A percentile compares a stretch with the other conserved stretches of the same genome.
phyloP scores from a whole-genome alignment of 495 filamentous ascomycete genomes.

The Aspergillus incahuasiensis region DNA sequence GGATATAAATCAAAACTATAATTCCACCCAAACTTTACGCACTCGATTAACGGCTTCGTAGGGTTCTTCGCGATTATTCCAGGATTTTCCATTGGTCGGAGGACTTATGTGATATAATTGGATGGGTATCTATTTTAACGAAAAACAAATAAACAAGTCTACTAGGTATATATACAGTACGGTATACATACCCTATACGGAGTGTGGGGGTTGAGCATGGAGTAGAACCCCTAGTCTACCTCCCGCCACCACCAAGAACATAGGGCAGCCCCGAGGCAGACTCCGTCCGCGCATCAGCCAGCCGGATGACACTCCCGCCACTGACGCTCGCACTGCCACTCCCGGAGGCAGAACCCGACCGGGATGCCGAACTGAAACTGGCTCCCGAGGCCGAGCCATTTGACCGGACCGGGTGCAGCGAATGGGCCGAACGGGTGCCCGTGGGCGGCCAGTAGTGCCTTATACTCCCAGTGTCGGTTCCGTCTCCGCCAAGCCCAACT shows the following conservation, averaged over 20 bases:
- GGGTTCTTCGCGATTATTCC: no score
- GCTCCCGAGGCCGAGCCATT: constrained; percentile 40
- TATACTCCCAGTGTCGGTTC: constrained; percentile 13
- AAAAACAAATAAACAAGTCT: neutral
- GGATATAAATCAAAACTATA: neutral
- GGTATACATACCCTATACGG: no score
- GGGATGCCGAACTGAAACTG: constrained; percentile 17
- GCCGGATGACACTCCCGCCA: constrained; percentile 11
- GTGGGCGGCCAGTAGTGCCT: constrained; percentile 15
- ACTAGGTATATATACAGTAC: neutral
- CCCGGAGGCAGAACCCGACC: constrained; percentile 2
- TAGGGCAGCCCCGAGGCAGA: constrained; percentile 42
- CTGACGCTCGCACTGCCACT: neutral
- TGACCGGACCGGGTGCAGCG: constrained; percentile 35
- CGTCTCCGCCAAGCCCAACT: neutral
- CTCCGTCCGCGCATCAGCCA: constrained; percentile 16
- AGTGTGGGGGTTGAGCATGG: no score
- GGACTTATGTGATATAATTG: no score
- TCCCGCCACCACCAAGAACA: constrained; percentile 19
- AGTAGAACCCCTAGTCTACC: constrained; percentile 24
- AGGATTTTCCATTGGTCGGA: no score
- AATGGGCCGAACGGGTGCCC: constrained; percentile 23
- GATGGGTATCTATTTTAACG: neutral
- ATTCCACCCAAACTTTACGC: neutral
- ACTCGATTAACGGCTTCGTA: no score